phyloP scores from a whole-genome alignment of 805 yeast species.

The Spencermartinsiella europaea region DNA sequence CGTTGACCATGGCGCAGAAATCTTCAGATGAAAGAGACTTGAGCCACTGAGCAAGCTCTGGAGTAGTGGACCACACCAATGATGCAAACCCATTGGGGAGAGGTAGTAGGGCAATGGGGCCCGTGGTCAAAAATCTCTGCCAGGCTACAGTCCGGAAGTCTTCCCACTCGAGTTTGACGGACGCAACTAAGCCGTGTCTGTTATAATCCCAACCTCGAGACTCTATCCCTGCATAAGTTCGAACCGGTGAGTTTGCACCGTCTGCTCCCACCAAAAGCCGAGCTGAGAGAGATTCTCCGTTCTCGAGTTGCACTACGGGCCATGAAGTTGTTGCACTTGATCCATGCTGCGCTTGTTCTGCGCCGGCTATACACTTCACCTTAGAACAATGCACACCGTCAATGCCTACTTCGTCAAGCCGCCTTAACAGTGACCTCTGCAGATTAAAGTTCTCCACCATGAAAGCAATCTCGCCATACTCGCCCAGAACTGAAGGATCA shows the following conservation, averaged over 20 bases:
- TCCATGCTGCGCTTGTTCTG: slow-evolving; percentile 8
- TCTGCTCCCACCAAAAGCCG: slow-evolving; percentile 91
- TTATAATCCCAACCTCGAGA: slow-evolving; percentile 91
- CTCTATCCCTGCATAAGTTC: slow-evolving; percentile 72
- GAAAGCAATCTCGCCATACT: slow-evolving; percentile 47
- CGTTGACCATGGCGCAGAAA: slow-evolving; percentile 71
- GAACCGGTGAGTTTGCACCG: slow-evolving; percentile 90
- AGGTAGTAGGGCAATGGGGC: slow-evolving; percentile 90
- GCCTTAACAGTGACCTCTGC: slow-evolving; percentile 63
- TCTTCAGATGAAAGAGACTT: slow-evolving; percentile 53
- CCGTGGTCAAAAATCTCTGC: slow-evolving; percentile 88
- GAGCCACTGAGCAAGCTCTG: slow-evolving; percentile 63
- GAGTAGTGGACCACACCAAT: slow-evolving; percentile 87
- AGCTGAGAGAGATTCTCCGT: slow-evolving; percentile 59
- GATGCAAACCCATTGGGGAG: slow-evolving; percentile 84
- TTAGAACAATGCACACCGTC: slow-evolving; percentile 35
- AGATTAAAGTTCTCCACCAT: slow-evolving; percentile 88
- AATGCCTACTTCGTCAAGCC: slow-evolving; percentile 42
- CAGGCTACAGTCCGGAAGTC: slow-evolving; percentile 74
- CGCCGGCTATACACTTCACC: slow-evolving; percentile 48
- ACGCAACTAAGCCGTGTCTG: slow-evolving; percentile 89
- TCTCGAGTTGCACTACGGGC: slow-evolving; percentile 68
- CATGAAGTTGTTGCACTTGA: slow-evolving; percentile 37
- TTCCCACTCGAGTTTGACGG: slow-evolving; percentile 67
- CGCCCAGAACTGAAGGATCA: slow-evolving; percentile 38